These are phyloP conservation scores for Melastoma malabathricum DNA, from an alignment of 345 rosid genomes.

Conservation along the genomic window DNA sequence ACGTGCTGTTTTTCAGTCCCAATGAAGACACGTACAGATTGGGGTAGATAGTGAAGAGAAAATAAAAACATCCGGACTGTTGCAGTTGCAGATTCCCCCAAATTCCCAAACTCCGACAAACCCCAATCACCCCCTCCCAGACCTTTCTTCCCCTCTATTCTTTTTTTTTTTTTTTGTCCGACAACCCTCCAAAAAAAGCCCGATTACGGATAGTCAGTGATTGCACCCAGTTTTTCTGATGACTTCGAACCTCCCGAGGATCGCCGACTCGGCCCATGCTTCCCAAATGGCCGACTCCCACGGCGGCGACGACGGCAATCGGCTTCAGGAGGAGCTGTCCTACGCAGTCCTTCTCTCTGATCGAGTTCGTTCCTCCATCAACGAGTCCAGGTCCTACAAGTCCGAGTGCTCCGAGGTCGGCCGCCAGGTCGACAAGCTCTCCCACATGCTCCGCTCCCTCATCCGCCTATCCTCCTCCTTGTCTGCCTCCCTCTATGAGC, in stretches of 20 bases:
- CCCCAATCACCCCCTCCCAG: too few species aligned
- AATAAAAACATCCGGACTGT: too few species aligned
- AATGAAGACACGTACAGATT: too few species aligned
- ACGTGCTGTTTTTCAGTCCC: too few species aligned
- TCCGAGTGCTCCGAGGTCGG: slow-evolving; percentile 44
- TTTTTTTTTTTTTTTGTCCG: background rate
- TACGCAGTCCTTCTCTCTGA: slow-evolving; percentile 35
- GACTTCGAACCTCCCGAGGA: background rate
- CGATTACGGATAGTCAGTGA: too few species aligned
- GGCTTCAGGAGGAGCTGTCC: slow-evolving; percentile 47
- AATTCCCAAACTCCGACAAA: too few species aligned
- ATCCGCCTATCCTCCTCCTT: slow-evolving; percentile 31
- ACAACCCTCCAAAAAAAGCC: too few species aligned
- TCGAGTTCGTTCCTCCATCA: slow-evolving; percentile 37
- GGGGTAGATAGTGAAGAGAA: too few species aligned
- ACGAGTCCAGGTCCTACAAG: slow-evolving; percentile 44
- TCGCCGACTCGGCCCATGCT: background rate
- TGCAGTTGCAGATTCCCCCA: too few species aligned
- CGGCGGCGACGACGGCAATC: slow-evolving; percentile 28
- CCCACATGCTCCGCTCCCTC: slow-evolving; percentile 48
- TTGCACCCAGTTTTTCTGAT: background rate
- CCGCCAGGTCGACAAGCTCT: slow-evolving; percentile 45
- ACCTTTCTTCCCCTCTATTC: background rate
- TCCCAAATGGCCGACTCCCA: slow-evolving; percentile 10
- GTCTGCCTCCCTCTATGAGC: slow-evolving; percentile 7